Evolutionary conservation across 306 rosid species (phyloP).

Genomic region (Hylodesmum podocarpum): DNA sequence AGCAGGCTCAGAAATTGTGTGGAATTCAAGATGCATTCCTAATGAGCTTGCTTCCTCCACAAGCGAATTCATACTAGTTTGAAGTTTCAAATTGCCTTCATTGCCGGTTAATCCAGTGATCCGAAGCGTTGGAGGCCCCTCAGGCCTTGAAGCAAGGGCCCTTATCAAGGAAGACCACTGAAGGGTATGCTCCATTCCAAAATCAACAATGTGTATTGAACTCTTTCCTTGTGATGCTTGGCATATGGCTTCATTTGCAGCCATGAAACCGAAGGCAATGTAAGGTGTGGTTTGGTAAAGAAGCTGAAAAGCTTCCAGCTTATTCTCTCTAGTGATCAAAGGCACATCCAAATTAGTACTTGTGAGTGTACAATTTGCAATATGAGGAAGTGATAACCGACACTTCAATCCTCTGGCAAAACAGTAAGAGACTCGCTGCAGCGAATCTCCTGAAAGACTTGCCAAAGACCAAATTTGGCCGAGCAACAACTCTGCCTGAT

Average conservation of each 20-base stretch:
- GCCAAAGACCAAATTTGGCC: conserved; percentile 51
- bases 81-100: conserved; percentile 36
- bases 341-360: conserved; percentile 37
- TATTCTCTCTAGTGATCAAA: conserved; percentile 50
- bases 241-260: conserved; percentile 73
- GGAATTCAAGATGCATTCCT: conserved; percentile 52
- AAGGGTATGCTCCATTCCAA: conserved; percentile 68
- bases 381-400: conserved; percentile 60
- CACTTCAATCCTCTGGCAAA: conserved; percentile 65
- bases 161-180: conserved; percentile 84
- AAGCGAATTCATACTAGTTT: conserved; percentile 46
- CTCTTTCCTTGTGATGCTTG: conserved; percentile 61
- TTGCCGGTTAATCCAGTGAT: conserved; percentile 51
- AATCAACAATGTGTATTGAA: conserved; percentile 63
- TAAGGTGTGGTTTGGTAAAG: conserved; percentile 82
- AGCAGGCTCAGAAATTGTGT: conserved; percentile 41
- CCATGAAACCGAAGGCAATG: conserved; percentile 72
- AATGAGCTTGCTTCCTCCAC: conserved; percentile 61
- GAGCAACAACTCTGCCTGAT: conserved; percentile 57
- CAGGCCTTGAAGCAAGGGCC: conserved; percentile 60
- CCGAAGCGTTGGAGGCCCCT: conserved; percentile 62
- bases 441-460: conserved; percentile 63
- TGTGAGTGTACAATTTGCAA: conserved; percentile 40
- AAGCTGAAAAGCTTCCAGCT: conserved; percentile 64
- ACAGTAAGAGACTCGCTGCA: conserved; percentile 67